Evolutionary conservation across 306 rosid genomes (phyloP), one percentile per base, ranked within the genome.

Genomic region (Fragaria iinumae): DNA sequence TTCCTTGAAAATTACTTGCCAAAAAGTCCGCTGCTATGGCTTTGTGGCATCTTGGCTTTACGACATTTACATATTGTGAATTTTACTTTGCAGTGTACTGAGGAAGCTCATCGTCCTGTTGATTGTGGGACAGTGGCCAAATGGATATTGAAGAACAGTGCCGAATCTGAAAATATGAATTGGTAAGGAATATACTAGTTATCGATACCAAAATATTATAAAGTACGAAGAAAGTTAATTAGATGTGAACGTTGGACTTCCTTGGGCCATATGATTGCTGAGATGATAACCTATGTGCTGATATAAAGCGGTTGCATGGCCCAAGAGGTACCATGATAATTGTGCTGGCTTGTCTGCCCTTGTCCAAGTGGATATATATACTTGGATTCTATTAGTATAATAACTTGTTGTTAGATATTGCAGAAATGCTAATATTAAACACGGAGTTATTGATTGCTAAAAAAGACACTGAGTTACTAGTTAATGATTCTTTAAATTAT

Each of bases 91-190:
- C 85, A 87, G 89, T 95, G 98, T 87, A 92, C 93, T 3, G 97
- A 95, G 83, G 97, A 95, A 88, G 98, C 96, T 81, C 98, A 95
- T 75, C 97, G 97, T 75, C 98, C 98, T 3, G 97, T 95, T 69
- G 97, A 92, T 79, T 95, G 98, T 69, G 91, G 87, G 74, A 95
- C 98, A 69, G 98, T 95, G 78, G 91, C 90, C 18, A 95, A 88
- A 83, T 92, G 98, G 98, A 86, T 95, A 77, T 69, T 90, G 90
- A 95, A 95, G 93, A 95, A 92, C 81, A 95, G 93, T 84, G 96
- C 97, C 5, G 97, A 92, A 86, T 92, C 98, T 74, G 97, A 95
- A 87, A 95, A 92, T 79, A 95, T 90, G 97, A 92, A 95, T 76
- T 95, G 97, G 96, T 87, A 85, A 17, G 77, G 21, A 41, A 73